Conservation (phyloP, 2,329 filamentous ascomycete species). For the Zelopaecilomyces penicillatus region DNA sequence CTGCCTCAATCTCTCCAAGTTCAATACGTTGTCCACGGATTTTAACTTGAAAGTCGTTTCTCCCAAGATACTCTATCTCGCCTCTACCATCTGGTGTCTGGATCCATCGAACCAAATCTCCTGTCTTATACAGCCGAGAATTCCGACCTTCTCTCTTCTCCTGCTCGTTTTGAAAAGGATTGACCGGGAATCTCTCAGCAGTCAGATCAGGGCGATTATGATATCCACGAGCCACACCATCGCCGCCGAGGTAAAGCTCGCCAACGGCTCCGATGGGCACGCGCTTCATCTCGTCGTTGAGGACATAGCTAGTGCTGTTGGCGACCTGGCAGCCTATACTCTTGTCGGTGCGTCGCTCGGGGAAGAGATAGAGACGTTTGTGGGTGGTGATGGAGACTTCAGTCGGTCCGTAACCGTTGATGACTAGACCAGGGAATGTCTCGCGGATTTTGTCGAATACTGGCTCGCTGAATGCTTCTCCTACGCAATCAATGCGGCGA, state of each 20-base stretch:
- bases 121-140: conserved; percentile 9
- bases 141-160: background rate
- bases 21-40: conserved; percentile 11
- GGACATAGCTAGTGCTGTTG: conserved; percentile 6
- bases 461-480: no score
- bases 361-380: conserved; percentile 6
- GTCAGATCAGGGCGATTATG: conserved; percentile 4
- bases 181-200: conserved; percentile 2
- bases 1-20: conserved; percentile 10
- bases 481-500: no score
- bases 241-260: conserved; percentile 5
- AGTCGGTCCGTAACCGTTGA: conserved; percentile 10
- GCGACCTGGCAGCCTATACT: background rate
- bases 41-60: conserved; percentile 13
- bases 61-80: conserved; percentile 11
- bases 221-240: conserved; percentile 5
- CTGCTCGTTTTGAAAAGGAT: background rate
- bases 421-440: conserved; percentile 7
- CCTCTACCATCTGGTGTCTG: conserved; percentile 2
- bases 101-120: conserved; percentile 9
- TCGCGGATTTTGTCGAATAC: conserved; percentile 5
- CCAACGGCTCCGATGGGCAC: conserved; percentile 4
- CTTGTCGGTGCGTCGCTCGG: conserved; percentile 6
- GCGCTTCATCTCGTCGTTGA: conserved; percentile 3
- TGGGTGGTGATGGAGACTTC: conserved; percentile 8